Evolutionary conservation across 108 stramenopile species (phyloP).

Genomic region (Fistulifera pelliculosa): DNA sequence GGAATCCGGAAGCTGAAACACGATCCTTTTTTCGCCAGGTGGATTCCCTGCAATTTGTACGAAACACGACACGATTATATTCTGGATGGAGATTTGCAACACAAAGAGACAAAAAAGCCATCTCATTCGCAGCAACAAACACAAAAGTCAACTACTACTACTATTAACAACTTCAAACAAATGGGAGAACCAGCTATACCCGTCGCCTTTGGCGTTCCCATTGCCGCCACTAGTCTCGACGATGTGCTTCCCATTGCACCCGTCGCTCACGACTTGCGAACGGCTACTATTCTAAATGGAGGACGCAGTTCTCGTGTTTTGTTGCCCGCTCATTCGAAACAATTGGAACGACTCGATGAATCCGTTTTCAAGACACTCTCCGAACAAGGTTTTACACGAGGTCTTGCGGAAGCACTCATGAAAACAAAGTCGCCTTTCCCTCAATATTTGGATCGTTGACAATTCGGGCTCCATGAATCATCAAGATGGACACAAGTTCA

Average conservation of each 20-base stretch:
- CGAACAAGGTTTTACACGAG: conserved; percentile 64
- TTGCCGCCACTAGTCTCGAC: not conserved
- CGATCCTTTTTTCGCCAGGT: too few relatives aligned
- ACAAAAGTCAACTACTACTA: too few relatives aligned
- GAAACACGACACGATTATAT: too few relatives aligned
- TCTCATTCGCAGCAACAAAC: too few relatives aligned
- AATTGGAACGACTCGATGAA: not conserved
- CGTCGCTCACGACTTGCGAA: not conserved
- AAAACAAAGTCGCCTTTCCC: conserved; percentile 25
- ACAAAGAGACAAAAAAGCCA: too few relatives aligned
- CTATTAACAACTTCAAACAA: too few relatives aligned
- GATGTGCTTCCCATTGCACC: too few relatives aligned
- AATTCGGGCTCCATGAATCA: conserved; percentile 63
- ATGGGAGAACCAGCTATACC: conserved; percentile 5
- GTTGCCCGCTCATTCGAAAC: not conserved
- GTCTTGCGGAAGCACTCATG: conserved; percentile 51
- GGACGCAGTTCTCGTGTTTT: conserved; percentile 9
- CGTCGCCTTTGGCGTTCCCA: not conserved
- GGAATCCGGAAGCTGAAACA: too few relatives aligned
- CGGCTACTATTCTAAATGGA: conserved; percentile 4
- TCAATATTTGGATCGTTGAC: conserved; percentile 54
- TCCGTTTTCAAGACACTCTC: conserved; percentile 7
- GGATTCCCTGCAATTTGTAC: too few relatives aligned
- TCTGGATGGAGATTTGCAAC: too few relatives aligned
- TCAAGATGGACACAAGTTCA: conserved; percentile 72